Evolutionary conservation across 1,284 basidiomycete genomes (phyloP).

Genomic region (Coniophora puteana): DNA sequence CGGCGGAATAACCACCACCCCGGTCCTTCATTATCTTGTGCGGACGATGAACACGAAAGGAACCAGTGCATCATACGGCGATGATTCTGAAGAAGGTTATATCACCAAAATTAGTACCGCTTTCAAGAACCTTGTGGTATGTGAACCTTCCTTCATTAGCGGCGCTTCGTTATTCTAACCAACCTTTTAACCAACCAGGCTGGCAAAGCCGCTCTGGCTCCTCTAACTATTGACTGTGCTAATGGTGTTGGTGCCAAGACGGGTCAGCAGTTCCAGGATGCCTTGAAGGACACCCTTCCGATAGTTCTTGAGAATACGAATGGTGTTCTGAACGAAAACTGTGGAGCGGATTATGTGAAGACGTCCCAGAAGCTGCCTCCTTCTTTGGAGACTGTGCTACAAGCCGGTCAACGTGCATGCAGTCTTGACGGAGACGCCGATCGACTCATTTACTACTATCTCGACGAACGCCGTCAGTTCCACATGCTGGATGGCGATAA

Average conservation of each 20-base stretch:
- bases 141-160: slow-evolving; percentile 25
- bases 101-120: slow-evolving; percentile 82
- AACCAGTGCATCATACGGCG: slow-evolving; percentile 75
- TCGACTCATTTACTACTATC: slow-evolving; percentile 93
- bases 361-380: slow-evolving; percentile 85
- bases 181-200: slow-evolving; percentile 34
- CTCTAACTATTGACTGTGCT: slow-evolving; percentile 90
- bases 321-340: slow-evolving; percentile 82
- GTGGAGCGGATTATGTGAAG: slow-evolving; percentile 98
- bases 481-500: slow-evolving; percentile 98
- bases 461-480: slow-evolving; percentile 77
- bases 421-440: slow-evolving; percentile 98
- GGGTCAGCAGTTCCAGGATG: slow-evolving; percentile 52
- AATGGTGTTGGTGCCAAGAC: slow-evolving; percentile 92
- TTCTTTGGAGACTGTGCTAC: slow-evolving; percentile 56
- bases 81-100: slow-evolving; percentile 85
- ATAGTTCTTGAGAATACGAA: slow-evolving; percentile 68
- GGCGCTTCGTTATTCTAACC: slow-evolving; percentile 6
- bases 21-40: slow-evolving; percentile 95
- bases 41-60: slow-evolving; percentile 85
- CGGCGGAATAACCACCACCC: slow-evolving; percentile 89
- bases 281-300: slow-evolving; percentile 52
- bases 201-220: slow-evolving; percentile 55
- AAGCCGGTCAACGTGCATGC: slow-evolving; percentile 78
- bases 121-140: slow-evolving; percentile 84